Evolutionary conservation across 1,284 basidiomycete genomes (phyloP), one percentile per base, ranked within the genome.

Genomic region (Anthracocystis panici-leucophaei): DNA sequence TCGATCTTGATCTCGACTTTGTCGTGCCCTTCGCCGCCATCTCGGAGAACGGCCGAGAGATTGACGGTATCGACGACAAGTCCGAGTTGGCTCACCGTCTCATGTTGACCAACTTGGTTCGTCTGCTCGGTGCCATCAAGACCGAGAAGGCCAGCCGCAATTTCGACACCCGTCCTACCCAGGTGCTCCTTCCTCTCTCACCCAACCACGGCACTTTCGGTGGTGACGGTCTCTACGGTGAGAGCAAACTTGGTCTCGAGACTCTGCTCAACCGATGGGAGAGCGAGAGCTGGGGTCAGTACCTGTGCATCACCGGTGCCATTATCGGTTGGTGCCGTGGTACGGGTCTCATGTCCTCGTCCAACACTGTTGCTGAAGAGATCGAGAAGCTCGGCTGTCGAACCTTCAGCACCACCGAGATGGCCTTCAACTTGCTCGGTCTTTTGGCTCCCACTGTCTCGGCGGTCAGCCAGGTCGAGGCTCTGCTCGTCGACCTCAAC

Each of bases 391-490:
- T 94, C 75, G 96, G 97, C 78, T 93, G 97, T 71, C 91, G 96
- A 79, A 99, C 97, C 5, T 99, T 98, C 91, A 97, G 94, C 3
- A 92, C 95, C 53, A 97, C 97, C 88, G 96, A 99, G 88, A 99
- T 99, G 96, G 95, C 95, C 3, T 99, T 99, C 91, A 99, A 98
- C 88, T 94, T 99, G 81, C 91, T 99, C 63, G 97, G 96, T 78
- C 89, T 86, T 52, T 97, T 99, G 94, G 97, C 98, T 86, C 96
- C 97, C 46, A 91, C 98, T n/a, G 90, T 99, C 57, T 98, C 98
- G 89, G 97, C 96, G 86, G 95, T 98, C 84, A 97, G 96, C n/a
- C 97, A 99, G 86, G 95, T 99, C 63, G 96, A 99, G 86, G 96
- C 96, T 8, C 95, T 99, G 83, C 90, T 98, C 20, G 93, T 94